Percentiles rank a stretch among this genome's conserved stretches.
Conservation (phyloP, 768 basidiomycete genomes). For the Kwoniella bestiolae region DNA sequence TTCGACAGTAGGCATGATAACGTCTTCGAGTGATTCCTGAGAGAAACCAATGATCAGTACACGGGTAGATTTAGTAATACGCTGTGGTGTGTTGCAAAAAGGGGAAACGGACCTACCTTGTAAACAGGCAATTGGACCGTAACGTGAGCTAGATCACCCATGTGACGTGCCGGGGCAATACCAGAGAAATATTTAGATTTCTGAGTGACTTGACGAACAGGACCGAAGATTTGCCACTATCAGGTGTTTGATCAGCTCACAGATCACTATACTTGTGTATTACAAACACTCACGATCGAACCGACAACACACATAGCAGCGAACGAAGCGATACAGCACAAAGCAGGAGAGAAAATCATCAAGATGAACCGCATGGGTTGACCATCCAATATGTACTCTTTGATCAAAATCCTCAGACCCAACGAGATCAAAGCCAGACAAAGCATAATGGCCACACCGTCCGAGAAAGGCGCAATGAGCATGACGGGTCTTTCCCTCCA, state of each 20-base stretch:
- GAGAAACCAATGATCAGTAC: background rate
- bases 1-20: constrained; percentile 65
- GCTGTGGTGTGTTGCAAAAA: no score
- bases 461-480: constrained; percentile 50
- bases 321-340: constrained; percentile 66
- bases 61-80: background rate
- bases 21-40: constrained; percentile 59
- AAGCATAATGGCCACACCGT: constrained; percentile 49
- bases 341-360: constrained; percentile 68
- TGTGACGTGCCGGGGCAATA: constrained; percentile 44
- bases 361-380: constrained; percentile 69
- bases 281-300: constrained; percentile 59
- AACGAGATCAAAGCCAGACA: constrained; percentile 41
- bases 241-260: constrained; percentile 6
- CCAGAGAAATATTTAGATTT: constrained; percentile 80
- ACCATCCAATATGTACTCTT: constrained; percentile 72
- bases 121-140: constrained; percentile 80
- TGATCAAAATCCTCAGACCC: constrained; percentile 60
- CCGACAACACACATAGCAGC: constrained; percentile 40
- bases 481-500: constrained; percentile 47
- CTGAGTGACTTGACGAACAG: constrained; percentile 81
- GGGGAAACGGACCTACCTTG: constrained; percentile 61
- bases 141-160: constrained; percentile 47
- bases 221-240: constrained; percentile 64
- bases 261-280: no score